Evolutionary conservation across 805 yeast genomes (phyloP).

Genomic region (Maudiozyma turicensis): DNA sequence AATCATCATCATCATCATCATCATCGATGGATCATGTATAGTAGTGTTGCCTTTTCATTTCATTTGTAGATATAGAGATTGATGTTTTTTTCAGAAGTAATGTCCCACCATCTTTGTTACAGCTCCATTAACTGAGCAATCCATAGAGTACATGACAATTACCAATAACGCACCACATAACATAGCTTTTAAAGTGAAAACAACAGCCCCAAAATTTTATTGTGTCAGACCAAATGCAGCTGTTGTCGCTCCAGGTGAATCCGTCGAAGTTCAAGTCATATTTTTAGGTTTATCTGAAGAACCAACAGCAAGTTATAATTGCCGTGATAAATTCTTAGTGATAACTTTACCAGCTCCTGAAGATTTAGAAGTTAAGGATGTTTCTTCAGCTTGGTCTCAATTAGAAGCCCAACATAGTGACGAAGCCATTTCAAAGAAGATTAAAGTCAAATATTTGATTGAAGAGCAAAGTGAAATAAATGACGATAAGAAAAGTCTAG

Average conservation of each 20-base stretch:
- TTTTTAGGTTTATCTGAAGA: constrained; percentile 75
- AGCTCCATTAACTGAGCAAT: constrained; percentile 71
- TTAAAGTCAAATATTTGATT: constrained; percentile 44
- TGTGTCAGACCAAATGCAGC: constrained; percentile 96
- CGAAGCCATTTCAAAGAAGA: constrained; percentile 52
- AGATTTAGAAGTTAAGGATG: constrained; percentile 44
- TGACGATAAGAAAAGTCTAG: constrained; percentile 3
- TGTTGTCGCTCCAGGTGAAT: constrained; percentile 61
- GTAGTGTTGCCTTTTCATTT: too few relatives aligned
- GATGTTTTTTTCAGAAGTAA: neutral
- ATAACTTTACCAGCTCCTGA: constrained; percentile 72
- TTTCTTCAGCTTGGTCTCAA: constrained; percentile 67
- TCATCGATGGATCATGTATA: too few relatives aligned
- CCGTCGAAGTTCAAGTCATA: constrained; percentile 67
- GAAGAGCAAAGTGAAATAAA: neutral
- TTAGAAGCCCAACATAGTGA: constrained; percentile 51
- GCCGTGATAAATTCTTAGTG: constrained; percentile 87
- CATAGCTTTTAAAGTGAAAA: constrained; percentile 89
- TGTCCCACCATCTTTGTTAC: neutral
- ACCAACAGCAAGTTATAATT: constrained; percentile 61
- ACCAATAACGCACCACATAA: constrained; percentile 50
- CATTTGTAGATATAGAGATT: too few relatives aligned
- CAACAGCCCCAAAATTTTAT: constrained; percentile 93
- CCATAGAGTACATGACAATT: constrained; percentile 46
- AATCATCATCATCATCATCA: too few relatives aligned